These are phyloP conservation scores for Mentha longifolia DNA, from an alignment of 257 asterid genomes.

Conservation along the genomic window DNA sequence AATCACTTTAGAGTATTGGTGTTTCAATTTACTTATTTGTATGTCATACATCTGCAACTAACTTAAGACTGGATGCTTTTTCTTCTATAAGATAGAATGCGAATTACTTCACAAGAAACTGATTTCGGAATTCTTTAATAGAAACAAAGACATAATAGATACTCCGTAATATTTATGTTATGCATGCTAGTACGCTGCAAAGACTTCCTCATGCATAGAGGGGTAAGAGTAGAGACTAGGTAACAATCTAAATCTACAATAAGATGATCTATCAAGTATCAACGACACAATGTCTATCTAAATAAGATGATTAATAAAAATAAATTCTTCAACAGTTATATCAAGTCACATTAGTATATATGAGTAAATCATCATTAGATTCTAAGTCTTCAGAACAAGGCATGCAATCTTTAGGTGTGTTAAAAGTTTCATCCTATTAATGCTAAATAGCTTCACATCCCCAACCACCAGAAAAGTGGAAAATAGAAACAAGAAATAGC, in stretches of 20 bases:
- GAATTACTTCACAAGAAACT: no score
- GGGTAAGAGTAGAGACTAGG: not conserved
- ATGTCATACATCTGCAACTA: no score
- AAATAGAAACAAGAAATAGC: slow-evolving; percentile 23
- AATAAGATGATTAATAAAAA: no score
- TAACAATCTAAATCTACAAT: not conserved
- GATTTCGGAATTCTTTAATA: no score
- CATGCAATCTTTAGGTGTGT: slow-evolving; percentile 7
- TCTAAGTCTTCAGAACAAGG: slow-evolving; percentile 22
- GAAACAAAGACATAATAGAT: no score
- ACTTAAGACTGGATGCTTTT: no score
- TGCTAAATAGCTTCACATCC: slow-evolving; percentile 26
- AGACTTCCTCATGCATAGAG: not conserved
- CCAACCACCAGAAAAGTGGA: slow-evolving; percentile 25
- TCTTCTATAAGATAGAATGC: no score
- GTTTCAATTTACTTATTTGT: no score
- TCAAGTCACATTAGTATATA: slow-evolving; percentile 27
- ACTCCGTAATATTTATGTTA: not conserved
- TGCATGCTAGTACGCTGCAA: not conserved
- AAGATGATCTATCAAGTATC: not conserved
- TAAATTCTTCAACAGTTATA: not conserved
- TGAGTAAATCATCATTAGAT: slow-evolving; percentile 22
- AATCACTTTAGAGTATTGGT: no score
- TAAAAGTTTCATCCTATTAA: slow-evolving; percentile 10
- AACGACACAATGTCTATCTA: no score